phyloP scores from a whole-genome alignment of 2,329 filamentous ascomycete genomes.

The Emergomyces orientalis region DNA sequence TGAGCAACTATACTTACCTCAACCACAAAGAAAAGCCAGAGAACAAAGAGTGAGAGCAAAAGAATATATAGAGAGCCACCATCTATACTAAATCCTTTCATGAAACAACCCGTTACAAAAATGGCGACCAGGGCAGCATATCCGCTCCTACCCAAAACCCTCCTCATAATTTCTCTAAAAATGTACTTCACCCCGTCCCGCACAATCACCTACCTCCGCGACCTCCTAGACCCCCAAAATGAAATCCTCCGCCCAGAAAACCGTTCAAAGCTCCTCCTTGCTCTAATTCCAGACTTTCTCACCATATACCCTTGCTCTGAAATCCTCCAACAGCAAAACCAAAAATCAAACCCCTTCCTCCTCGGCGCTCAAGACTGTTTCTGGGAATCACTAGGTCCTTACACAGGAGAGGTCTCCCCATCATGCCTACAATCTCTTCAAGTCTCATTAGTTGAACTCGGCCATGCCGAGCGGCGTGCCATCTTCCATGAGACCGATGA shows the following conservation, averaged over 20 bases:
- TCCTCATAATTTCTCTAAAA: conserved; percentile 33
- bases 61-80: neutral
- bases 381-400: conserved; percentile 61
- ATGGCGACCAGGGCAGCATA: conserved; percentile 18
- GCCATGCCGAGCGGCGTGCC: conserved; percentile 67
- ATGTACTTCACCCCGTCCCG: conserved; percentile 57
- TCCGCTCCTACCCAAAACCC: conserved; percentile 28
- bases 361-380: conserved; percentile 70
- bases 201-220: conserved; percentile 48
- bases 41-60: neutral
- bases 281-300: conserved; percentile 69
- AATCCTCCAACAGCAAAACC: conserved; percentile 25
- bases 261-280: conserved; percentile 54
- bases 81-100: neutral
- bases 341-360: conserved; percentile 43
- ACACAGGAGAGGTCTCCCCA: conserved; percentile 69
- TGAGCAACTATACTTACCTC: neutral
- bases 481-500: conserved; percentile 68
- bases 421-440: conserved; percentile 57
- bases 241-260: conserved; percentile 35
- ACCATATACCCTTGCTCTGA: conserved; percentile 46
- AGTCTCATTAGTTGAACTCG: conserved; percentile 64
- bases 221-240: conserved; percentile 41
- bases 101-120: neutral
- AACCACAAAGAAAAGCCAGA: neutral